Evolutionary conservation across 306 rosid genomes (phyloP).

Genomic region (Prinsepia uniflora): DNA sequence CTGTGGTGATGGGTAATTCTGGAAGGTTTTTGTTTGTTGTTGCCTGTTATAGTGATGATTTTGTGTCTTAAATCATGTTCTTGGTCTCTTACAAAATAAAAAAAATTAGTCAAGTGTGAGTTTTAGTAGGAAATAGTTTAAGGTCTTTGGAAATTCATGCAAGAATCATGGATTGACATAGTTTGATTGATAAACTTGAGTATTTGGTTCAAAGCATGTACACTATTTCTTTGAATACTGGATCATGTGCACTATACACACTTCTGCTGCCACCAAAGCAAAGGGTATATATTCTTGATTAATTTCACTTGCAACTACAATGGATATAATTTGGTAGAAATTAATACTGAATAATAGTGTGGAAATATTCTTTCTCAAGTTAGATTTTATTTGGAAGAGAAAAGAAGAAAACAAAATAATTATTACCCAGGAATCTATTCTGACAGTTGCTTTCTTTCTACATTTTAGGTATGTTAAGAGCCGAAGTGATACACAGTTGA

Average conservation of each 20-base stretch:
- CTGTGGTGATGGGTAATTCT: neutral
- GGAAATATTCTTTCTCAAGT: constrained; percentile 5
- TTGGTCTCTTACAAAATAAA: neutral
- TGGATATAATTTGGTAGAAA: neutral
- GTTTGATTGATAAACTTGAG: too few species aligned
- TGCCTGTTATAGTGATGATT: neutral
- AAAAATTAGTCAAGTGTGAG: neutral
- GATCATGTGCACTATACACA: neutral
- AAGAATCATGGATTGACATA: neutral
- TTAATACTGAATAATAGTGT: neutral
- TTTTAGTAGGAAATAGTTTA: neutral
- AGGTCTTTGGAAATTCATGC: too few species aligned
- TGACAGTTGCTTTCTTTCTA: constrained; percentile 10
- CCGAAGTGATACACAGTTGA: constrained; percentile 83
- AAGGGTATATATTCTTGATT: neutral
- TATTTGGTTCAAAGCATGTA: constrained; percentile 3
- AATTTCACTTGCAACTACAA: neutral
- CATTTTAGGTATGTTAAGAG: constrained; percentile 82
- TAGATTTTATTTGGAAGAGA: neutral
- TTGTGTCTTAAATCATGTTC: neutral
- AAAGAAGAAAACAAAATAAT: too few species aligned
- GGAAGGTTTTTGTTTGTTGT: neutral
- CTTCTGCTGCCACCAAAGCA: neutral
- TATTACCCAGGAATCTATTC: neutral
- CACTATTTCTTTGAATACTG: neutral